Percentiles rank a stretch among this genome's conserved stretches.
These are phyloP conservation scores for Kazachstania sp. DNA, from an alignment of 1,139 yeast genomes.

Conservation along the genomic window DNA sequence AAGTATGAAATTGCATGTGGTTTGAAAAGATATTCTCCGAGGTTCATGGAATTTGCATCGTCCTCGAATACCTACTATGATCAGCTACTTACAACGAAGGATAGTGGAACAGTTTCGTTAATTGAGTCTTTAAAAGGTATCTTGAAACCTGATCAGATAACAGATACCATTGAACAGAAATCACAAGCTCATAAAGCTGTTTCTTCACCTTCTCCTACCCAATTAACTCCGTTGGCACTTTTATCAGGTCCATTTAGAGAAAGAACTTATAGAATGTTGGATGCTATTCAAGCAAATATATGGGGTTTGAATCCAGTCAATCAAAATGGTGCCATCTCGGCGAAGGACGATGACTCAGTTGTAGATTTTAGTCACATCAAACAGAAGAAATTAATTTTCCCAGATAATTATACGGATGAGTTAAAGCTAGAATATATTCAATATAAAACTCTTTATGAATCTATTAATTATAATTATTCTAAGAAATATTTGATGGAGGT, in stretches of 20 bases:
- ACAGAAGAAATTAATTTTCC: constrained; percentile 34
- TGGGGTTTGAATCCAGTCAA: constrained; percentile 94
- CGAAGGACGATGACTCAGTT: constrained; percentile 2
- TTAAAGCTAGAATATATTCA: constrained; percentile 64
- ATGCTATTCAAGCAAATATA: constrained; percentile 76
- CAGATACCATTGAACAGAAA: constrained; percentile 8
- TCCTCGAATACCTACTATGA: constrained; percentile 53
- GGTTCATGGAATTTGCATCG: constrained; percentile 63
- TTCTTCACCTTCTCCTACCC: constrained; percentile 65
- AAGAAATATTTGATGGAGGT: constrained; percentile 26
- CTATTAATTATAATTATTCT: constrained; percentile 14
- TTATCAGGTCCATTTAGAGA: constrained; percentile 54
- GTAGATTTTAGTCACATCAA: not conserved
- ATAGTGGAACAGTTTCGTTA: constrained; percentile 12
- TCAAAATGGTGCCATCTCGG: constrained; percentile 9
- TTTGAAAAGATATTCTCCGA: constrained; percentile 60
- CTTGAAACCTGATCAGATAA: constrained; percentile 7
- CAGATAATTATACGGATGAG: constrained; percentile 53
- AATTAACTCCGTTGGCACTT: constrained; percentile 59
- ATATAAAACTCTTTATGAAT: constrained; percentile 63
- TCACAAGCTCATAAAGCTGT: constrained; percentile 23
- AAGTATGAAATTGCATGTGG: constrained; percentile 32
- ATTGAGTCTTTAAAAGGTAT: constrained; percentile 6
- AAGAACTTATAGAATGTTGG: constrained; percentile 55
- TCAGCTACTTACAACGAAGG: constrained; percentile 32